Conservation (phyloP, 2,329 filamentous ascomycete genomes). For the Aurifilum marmelostoma region DNA sequence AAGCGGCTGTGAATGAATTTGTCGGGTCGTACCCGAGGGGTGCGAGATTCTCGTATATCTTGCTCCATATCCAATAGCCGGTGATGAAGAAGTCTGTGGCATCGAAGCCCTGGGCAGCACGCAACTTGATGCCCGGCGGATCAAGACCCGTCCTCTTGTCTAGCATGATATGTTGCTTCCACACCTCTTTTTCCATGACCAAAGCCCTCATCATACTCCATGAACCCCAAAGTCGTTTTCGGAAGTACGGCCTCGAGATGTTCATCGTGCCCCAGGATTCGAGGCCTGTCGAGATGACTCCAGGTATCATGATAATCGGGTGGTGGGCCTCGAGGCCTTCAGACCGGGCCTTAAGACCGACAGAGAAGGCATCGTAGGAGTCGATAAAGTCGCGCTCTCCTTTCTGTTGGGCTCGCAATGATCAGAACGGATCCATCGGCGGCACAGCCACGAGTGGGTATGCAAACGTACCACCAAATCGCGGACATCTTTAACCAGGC, state of each 20-base stretch:
- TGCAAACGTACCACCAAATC: constrained; percentile 72
- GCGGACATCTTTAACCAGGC: constrained; percentile 81
- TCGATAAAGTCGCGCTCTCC: constrained; percentile 81
- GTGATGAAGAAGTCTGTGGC: constrained; percentile 94
- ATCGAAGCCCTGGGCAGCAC: constrained; percentile 94
- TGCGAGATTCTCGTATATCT: constrained; percentile 95
- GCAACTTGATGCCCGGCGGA: constrained; percentile 84
- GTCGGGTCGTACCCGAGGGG: constrained; percentile 94
- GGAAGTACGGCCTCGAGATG: constrained; percentile 84
- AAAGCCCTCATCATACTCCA: constrained; percentile 99
- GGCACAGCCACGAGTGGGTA: not conserved
- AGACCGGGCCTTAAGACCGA: constrained; percentile 79
- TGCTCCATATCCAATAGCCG: constrained; percentile 98
- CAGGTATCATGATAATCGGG: constrained; percentile 95
- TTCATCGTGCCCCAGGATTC: constrained; percentile 96
- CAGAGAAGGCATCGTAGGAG: constrained; percentile 90
- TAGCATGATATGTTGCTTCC: constrained; percentile 97
- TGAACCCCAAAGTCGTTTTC: constrained; percentile 93
- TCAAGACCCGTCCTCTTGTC: constrained; percentile 91
- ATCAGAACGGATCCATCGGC: constrained; percentile 1
- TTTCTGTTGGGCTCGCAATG: constrained; percentile 54
- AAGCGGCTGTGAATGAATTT: constrained; percentile 69
- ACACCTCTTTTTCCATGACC: constrained; percentile 87
- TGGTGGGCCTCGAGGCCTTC: constrained; percentile 83
- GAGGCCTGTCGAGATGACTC: constrained; percentile 94